Percentiles rank a stretch among this genome's conserved stretches.
These are phyloP conservation scores for Ophioceras dolichostomum DNA, from an alignment of 2,329 filamentous ascomycete species.

Conservation along the genomic window DNA sequence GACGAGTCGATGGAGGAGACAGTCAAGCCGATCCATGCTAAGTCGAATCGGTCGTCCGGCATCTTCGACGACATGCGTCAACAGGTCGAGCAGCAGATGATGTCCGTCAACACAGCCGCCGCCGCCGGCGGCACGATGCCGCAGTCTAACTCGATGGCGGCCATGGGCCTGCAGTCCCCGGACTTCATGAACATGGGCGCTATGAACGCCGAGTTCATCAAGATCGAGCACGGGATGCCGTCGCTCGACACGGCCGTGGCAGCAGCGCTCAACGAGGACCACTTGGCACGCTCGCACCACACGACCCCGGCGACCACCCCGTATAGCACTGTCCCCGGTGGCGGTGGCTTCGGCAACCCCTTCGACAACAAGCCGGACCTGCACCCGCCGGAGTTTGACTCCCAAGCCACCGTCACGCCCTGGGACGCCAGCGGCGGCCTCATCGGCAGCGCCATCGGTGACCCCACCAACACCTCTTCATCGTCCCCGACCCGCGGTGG, in stretches of 20 bases:
- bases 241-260: conserved; percentile 20
- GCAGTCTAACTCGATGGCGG: conserved; percentile 21
- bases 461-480: no score
- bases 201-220: conserved; percentile 21
- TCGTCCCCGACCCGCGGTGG: conserved; percentile 9
- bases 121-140: neutral
- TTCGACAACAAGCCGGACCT: conserved; percentile 32
- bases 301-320: conserved; percentile 41
- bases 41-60: conserved; percentile 27
- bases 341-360: conserved; percentile 26
- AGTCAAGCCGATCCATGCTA: conserved; percentile 37
- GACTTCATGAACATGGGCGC: conserved; percentile 39
- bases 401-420: conserved; percentile 6
- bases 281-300: conserved; percentile 39
- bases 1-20: conserved; percentile 58
- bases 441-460: neutral
- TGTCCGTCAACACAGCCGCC: conserved; percentile 43
- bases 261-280: no score
- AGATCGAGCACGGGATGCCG: conserved; percentile 19
- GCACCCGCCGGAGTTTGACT: conserved; percentile 14
- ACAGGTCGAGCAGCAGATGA: conserved; percentile 37
- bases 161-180: conserved; percentile 37
- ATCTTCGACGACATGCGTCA: conserved; percentile 48
- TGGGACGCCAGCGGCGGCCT: conserved; percentile 9
- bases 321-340: conserved; percentile 18